A percentile compares a stretch with the other conserved stretches of the same genome.
Evolutionary conservation across 148 eudicot species (phyloP).

Genomic region (Cornus florida): DNA sequence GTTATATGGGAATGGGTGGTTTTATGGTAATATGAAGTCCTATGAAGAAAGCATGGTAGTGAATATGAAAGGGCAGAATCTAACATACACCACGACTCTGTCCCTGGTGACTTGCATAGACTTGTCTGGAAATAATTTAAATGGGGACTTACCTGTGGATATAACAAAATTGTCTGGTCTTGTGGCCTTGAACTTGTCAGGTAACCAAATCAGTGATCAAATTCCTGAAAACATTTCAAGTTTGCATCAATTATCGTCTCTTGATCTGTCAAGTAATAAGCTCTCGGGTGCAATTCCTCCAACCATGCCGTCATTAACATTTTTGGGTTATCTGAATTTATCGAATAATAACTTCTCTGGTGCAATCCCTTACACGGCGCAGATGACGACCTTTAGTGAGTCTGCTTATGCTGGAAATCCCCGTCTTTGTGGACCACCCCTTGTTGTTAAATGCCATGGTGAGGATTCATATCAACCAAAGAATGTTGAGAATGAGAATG

Average conservation of each 20-base stretch:
- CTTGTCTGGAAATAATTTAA: constrained; percentile 38
- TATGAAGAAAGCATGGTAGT: constrained; percentile 35
- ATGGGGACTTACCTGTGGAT: constrained; percentile 39
- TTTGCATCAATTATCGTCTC: constrained; percentile 24
- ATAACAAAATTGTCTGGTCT: constrained; percentile 30
- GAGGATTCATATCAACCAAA: neutral
- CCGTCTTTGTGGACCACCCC: constrained; percentile 48
- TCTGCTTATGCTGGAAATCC: constrained; percentile 41
- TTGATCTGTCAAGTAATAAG: constrained; percentile 47
- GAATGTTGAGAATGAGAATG: too few relatives aligned
- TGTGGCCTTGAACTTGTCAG: constrained; percentile 40
- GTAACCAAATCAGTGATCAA: constrained; percentile 37
- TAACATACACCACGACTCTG: constrained; percentile 31
- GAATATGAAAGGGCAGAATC: constrained; percentile 26
- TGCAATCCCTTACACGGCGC: constrained; percentile 41
- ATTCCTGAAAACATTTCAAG: constrained; percentile 40
- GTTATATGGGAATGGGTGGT: constrained; percentile 19
- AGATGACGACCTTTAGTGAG: constrained; percentile 29
- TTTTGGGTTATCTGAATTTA: constrained; percentile 38
- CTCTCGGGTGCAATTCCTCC: constrained; percentile 50
- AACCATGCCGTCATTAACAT: constrained; percentile 32
- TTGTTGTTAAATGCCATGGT: constrained; percentile 13
- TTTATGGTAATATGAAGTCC: too few relatives aligned
- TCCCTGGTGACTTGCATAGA: constrained; percentile 43
- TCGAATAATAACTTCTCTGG: constrained; percentile 48